Percentiles rank a stretch among this genome's conserved stretches.
phyloP scores from a whole-genome alignment of 106 monocot genomes.

The Xerophyta viscosa region DNA sequence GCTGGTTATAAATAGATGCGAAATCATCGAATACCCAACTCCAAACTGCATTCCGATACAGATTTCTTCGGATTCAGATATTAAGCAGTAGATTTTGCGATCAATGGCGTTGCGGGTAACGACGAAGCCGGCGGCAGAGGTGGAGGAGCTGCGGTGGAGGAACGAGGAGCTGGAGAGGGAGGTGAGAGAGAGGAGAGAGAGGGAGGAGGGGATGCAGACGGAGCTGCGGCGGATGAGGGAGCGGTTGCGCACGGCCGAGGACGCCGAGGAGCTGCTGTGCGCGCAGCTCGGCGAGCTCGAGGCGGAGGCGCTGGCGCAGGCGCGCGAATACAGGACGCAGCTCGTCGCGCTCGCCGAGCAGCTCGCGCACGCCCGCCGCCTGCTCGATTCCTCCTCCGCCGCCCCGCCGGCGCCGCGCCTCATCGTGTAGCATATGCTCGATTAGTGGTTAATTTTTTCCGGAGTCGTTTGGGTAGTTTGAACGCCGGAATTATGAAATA shows the following conservation, averaged over 20 bases:
- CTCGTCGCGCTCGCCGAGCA: constrained; percentile 9
- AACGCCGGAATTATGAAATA: no score
- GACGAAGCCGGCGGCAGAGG: no score
- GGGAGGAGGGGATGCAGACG: constrained; percentile 18
- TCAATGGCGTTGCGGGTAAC: no score
- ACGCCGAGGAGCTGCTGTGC: constrained; percentile 37
- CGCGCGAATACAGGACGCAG: constrained; percentile 11
- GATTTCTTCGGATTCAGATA: no score
- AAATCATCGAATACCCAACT: no score
- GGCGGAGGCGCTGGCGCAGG: constrained; percentile 23
- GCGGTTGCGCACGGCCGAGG: constrained; percentile 22
- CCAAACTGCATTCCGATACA: no score
- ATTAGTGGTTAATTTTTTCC: no score
- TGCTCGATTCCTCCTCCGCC: constrained; percentile 7
- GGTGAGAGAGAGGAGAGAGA: constrained; percentile 20
- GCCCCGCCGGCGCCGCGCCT: background rate
- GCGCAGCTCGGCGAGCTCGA: constrained; percentile 29
- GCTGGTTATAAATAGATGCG: no score
- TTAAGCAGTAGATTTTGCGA: no score
- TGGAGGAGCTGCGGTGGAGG: constrained; percentile 12
- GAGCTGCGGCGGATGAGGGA: constrained; percentile 17
- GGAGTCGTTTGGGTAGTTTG: no score
- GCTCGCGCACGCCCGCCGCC: background rate
- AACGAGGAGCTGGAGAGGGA: constrained; percentile 17
- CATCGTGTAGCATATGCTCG: no score